Evolutionary conservation across 2,329 filamentous ascomycete genomes (phyloP), one percentile per base, ranked within the genome.

Genomic region (Huntiella bhutanensis): DNA sequence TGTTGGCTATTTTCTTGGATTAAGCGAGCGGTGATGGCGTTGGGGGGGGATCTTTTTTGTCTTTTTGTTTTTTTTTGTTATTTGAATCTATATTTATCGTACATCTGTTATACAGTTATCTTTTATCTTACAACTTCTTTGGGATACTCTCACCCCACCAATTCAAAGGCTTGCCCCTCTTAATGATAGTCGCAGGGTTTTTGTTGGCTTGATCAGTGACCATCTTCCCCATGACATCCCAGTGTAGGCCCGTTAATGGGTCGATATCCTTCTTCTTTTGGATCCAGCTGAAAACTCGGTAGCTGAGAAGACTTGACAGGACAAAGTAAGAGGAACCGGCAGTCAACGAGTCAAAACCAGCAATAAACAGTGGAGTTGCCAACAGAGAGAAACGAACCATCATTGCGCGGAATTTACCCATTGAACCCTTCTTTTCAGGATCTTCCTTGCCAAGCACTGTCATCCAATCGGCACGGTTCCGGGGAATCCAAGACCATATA

Each of bases 1-100:
- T 98, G 50, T 64, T 98, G 54, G 92, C 91, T 11, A 82, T 88
- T 45, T 77, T 86, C 44, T 59, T 94, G 55, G 81, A 82, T 49
- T 92, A 57, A 66, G 50, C 41, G 4, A 19, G 6, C 17, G 33
- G 16, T 11, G 41, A 17, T 22, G 36, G 44, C 41, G 39, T 5
- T 13, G 22, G 41, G 41, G 12, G 6, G 48, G 42, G 16, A 40
- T 45, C 48, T 52, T 48, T 36, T 40, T 49, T 46, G 13, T 13
- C 51, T 52, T 52, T 48, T 49, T 46, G 46, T 51, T 51, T 48
- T 42, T 40, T 47, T 45, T 38, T 42, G 41, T 48, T 45, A 41
- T 15, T 33, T 28, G 22, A 28, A 28, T 28, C 15, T 17, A 19
- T 12, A 40, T 40, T 40, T 40, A 40, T 40, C 38, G 13, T 28